A percentile compares a stretch with the other conserved stretches of the same genome.
These are phyloP conservation scores for Anthoceros angustus DNA, from an alignment of 225 moss, liverwort and hornwort species.

Conservation along the genomic window DNA sequence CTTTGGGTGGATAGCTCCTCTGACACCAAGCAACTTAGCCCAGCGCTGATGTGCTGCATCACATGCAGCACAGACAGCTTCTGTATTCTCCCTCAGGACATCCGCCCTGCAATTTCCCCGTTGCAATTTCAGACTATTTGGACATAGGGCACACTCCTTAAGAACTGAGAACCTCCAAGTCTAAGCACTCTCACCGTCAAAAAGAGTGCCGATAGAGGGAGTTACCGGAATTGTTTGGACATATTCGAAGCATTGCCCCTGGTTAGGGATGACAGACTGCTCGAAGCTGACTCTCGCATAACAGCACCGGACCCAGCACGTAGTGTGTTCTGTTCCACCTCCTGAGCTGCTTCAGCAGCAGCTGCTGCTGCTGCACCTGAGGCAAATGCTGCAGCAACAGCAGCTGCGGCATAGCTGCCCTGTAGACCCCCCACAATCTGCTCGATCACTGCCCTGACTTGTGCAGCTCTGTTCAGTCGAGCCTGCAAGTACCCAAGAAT, in stretches of 20 bases:
- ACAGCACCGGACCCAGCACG: conserved; percentile 25
- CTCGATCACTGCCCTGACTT: conserved; percentile 71
- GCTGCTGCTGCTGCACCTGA: conserved; percentile 96
- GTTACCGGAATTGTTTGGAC: conserved; percentile 84
- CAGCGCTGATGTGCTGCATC: conserved; percentile 97
- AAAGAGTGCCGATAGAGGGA: not conserved
- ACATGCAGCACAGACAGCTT: conserved; percentile 96
- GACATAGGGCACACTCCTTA: not conserved
- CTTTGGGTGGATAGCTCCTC: conserved; percentile 78
- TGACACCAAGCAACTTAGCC: conserved; percentile 89
- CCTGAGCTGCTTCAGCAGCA: conserved; percentile 87
- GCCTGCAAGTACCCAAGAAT: conserved; percentile 22
- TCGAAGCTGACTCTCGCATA: conserved; percentile 12
- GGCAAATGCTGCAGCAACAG: conserved; percentile 92
- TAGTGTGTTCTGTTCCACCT: conserved; percentile 32
- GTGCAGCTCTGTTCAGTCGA: conserved; percentile 80
- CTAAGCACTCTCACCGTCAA: not conserved
- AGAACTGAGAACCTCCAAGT: not conserved
- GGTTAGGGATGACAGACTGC: conserved; percentile 15
- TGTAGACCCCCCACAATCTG: conserved; percentile 84
- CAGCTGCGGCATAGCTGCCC: conserved; percentile 92
- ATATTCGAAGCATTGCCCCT: conserved; percentile 49
- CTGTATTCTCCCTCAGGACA: conserved; percentile 83
- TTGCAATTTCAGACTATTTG: too few relatives aligned
- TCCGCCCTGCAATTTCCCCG: conserved; percentile 55